Evolutionary conservation across 2,329 filamentous ascomycete genomes (phyloP), one percentile per base, ranked within the genome.

Genomic region (Fusarium caatingaense): DNA sequence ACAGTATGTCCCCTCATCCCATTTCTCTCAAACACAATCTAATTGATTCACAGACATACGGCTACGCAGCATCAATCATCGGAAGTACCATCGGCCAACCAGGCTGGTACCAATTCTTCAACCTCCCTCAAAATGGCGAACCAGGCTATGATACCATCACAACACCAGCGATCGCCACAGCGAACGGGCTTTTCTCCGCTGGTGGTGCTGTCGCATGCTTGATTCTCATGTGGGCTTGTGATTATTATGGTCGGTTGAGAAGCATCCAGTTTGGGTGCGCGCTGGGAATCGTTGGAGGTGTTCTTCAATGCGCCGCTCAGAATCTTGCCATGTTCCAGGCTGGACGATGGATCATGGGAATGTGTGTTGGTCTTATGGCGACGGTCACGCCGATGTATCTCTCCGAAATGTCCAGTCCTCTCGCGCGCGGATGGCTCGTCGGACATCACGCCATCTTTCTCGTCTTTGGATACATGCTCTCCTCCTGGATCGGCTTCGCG

Each of bases 1-100:
- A 67, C 77, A n/a, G 78, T 79, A 56, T 20, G 78, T 70, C 48
- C 4, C 5, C 11, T 15, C 25, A 15, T 10, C 16, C 25, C 8
- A 27, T 9, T 25, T n/a, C n/a, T n/a, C n/a, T n/a, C n/a, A n/a
- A n/a, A n/a, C n/a, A n/a, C n/a, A n/a, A n/a, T n/a, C n/a, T n/a
- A n/a, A n/a, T n/a, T n/a, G n/a, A n/a, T 32, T 21, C 41, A 3
- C 56, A 84, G 83, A 85, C 84, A 4, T 86, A 86, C 65, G 84
- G 84, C 23, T 86, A 86, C 67, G 82, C 80, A 55, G 79, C 84
- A 11, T 85, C 84, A 3, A 81, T 86, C 40, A 86, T 86, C 40
- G 78, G 80, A 41, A 84, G 82, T 59, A 86, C 84, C 18, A 85
- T 86, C 55, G 85, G 85, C 11, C 84, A 86, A 57, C 83, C 84